phyloP scores from a whole-genome alignment of 768 basidiomycete genomes.

The Lyophyllum shimeji region DNA sequence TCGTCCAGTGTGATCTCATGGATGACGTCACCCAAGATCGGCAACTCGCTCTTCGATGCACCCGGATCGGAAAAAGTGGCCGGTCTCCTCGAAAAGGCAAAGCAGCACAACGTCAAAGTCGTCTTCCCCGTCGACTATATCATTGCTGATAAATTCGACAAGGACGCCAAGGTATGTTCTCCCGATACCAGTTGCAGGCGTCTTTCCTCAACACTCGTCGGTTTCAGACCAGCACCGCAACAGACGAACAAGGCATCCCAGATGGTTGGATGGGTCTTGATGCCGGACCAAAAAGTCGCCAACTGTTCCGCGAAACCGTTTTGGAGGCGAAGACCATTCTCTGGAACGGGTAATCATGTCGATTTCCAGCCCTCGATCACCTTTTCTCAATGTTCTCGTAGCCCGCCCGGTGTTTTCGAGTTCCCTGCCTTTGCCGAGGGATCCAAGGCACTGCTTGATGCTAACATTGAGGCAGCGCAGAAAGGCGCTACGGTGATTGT shows the following conservation, averaged over 20 bases:
- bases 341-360: slow-evolving; percentile 79
- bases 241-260: slow-evolving; percentile 86
- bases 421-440: slow-evolving; percentile 89
- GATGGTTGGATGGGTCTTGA: slow-evolving; percentile 96
- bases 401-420: slow-evolving; percentile 97
- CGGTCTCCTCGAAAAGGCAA: slow-evolving; percentile 86
- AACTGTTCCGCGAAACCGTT: slow-evolving; percentile 79
- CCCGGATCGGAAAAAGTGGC: slow-evolving; percentile 86
- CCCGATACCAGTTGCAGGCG: not conserved
- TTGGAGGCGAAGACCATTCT: slow-evolving; percentile 91
- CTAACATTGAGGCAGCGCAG: slow-evolving; percentile 81
- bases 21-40: slow-evolving; percentile 58
- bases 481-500: slow-evolving; percentile 92
- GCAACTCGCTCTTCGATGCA: slow-evolving; percentile 90
- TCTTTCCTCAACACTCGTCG: not conserved
- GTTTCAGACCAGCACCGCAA: slow-evolving; percentile 65
- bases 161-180: slow-evolving; percentile 74
- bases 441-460: slow-evolving; percentile 81
- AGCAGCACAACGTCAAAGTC: slow-evolving; percentile 87
- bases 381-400: slow-evolving; percentile 28
- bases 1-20: not conserved
- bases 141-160: slow-evolving; percentile 93
- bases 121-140: slow-evolving; percentile 96
- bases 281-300: slow-evolving; percentile 79
- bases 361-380: not conserved